Evolutionary conservation across 331 rosid genomes (phyloP).

Genomic region (Malus hybrid): DNA sequence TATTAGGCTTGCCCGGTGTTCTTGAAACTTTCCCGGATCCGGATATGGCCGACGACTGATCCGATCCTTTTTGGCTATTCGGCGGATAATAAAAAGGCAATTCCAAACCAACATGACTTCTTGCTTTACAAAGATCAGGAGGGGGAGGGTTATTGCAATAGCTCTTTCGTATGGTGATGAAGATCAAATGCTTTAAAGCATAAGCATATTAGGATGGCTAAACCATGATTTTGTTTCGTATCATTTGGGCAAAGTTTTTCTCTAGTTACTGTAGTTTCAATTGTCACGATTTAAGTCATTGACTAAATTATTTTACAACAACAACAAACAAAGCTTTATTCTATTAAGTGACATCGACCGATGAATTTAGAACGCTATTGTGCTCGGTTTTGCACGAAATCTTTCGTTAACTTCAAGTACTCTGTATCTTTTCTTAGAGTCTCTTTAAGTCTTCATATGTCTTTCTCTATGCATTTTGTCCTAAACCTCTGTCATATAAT

Average conservation of each 20-base stretch:
- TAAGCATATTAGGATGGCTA: neutral
- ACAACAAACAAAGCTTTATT: no score
- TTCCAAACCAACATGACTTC: no score
- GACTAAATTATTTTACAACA: neutral
- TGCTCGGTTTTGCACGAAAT: fast-evolving
- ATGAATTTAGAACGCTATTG: no score
- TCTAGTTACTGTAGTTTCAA: neutral
- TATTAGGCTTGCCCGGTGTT: slow-evolving; percentile 72
- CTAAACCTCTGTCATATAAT: no score
- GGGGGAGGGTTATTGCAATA: neutral
- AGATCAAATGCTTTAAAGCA: neutral
- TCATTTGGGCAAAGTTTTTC: neutral
- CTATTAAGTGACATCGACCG: no score
- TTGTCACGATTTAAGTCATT: neutral
- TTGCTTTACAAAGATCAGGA: no score
- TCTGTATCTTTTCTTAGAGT: no score
- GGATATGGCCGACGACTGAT: neutral
- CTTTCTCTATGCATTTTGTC: neutral
- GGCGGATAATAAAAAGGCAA: no score
- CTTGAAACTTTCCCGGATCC: slow-evolving; percentile 84
- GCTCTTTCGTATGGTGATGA: neutral
- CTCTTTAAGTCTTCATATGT: no score
- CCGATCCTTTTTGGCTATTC: no score
- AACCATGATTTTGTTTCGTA: neutral
- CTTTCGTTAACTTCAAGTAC: no score